phyloP scores from a whole-genome alignment of 257 asterid species.

The Salvia splendens region DNA sequence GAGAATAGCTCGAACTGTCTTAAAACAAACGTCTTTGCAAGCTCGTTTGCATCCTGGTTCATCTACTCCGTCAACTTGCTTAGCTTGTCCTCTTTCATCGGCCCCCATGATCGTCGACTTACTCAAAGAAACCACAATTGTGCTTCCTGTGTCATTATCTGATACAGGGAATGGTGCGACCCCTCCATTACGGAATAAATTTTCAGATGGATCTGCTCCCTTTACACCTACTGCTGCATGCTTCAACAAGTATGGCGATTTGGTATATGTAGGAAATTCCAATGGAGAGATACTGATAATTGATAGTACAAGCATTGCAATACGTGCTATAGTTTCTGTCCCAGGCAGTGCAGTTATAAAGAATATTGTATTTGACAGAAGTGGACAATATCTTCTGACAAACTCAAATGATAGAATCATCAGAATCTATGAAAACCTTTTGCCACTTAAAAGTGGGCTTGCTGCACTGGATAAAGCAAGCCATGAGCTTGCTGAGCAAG shows the following conservation, averaged over 20 bases:
- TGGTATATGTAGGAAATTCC: conserved; percentile 82
- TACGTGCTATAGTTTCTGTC: conserved; percentile 60
- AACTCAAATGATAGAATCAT: conserved; percentile 83
- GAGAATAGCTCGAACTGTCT: conserved; percentile 59
- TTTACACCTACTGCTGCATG: conserved; percentile 91
- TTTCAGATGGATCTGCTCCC: conserved; percentile 79
- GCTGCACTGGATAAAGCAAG: conserved; percentile 45
- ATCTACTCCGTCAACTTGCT: conserved; percentile 71
- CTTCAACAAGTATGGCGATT: conserved; percentile 79
- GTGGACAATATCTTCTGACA: conserved; percentile 78
- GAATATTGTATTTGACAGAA: conserved; percentile 79
- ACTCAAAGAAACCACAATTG: conserved; percentile 47
- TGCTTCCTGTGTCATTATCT: conserved; percentile 68
- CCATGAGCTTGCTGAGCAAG: conserved; percentile 45
- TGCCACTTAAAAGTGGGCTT: conserved; percentile 64
- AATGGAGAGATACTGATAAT: conserved; percentile 84
- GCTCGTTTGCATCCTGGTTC: conserved; percentile 86
- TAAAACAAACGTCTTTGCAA: conserved; percentile 74
- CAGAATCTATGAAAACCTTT: conserved; percentile 78
- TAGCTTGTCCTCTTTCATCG: conserved; percentile 88
- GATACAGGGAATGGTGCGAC: conserved; percentile 52
- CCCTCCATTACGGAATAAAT: conserved; percentile 61
- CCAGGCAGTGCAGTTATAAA: conserved; percentile 76
- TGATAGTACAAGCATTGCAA: conserved; percentile 51
- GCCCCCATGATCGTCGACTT: conserved; percentile 85